Conservation (phyloP, 139 green algal genomes). For the Penium margaritaceum region DNA sequence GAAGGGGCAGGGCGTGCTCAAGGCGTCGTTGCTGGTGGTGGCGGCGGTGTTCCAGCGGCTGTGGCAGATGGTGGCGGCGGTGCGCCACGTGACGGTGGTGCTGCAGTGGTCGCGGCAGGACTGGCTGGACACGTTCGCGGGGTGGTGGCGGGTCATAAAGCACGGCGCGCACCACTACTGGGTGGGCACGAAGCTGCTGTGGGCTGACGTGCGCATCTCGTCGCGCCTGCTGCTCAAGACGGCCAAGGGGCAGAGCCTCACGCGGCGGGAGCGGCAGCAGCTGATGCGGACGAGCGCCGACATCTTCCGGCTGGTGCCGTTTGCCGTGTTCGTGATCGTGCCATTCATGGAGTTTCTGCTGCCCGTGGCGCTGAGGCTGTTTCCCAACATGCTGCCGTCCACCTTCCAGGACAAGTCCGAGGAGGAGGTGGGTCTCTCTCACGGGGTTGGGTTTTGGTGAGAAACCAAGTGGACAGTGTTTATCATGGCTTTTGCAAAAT, state of each 20-base stretch:
- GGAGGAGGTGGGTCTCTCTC: conserved; percentile 50
- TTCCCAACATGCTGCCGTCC: conserved; percentile 98
- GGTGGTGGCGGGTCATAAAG: conserved; percentile 18
- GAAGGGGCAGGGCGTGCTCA: conserved; percentile 26
- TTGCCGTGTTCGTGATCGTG: conserved; percentile 59
- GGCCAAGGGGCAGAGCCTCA: conserved; percentile 42
- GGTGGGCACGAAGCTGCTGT: conserved; percentile 45
- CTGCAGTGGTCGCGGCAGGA: conserved; percentile 26
- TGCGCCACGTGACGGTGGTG: conserved; percentile 13
- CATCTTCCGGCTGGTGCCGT: conserved; percentile 72
- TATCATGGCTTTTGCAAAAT: too few relatives aligned
- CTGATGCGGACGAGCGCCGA: conserved; percentile 91
- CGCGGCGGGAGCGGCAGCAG: conserved; percentile 78
- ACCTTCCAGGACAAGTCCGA: conserved; percentile 73
- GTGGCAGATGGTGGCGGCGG: conserved; percentile 21
- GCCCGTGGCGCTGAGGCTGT: conserved; percentile 85
- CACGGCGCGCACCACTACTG: conserved; percentile 38
- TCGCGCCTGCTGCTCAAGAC: conserved; percentile 39
- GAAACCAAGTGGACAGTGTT: too few relatives aligned
- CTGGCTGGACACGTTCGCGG: conserved; percentile 22
- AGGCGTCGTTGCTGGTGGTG: conserved; percentile 13
- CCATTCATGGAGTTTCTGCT: conserved; percentile 96
- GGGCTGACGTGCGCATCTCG: conserved; percentile 40
- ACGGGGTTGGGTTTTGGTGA: too few relatives aligned
- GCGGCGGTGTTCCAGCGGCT: conserved; percentile 3